These are phyloP conservation scores for Eutypella sp. DNA, from an alignment of 2,329 filamentous ascomycete species.

Conservation along the genomic window DNA sequence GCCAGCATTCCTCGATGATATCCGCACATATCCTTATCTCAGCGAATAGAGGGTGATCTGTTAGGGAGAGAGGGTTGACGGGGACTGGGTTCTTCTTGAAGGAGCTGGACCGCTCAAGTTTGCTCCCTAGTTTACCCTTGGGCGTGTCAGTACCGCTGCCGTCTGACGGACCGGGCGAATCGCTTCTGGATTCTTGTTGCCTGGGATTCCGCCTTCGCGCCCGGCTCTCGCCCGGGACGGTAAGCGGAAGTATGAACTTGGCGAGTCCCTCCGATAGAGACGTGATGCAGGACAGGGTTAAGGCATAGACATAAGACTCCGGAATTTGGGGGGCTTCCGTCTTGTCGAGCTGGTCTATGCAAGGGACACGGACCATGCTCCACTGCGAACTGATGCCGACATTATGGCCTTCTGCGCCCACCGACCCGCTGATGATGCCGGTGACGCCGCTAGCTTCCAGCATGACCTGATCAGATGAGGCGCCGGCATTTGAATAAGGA, in stretches of 20 bases:
- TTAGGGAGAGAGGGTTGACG: constrained; percentile 74
- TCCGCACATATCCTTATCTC: constrained; percentile 74
- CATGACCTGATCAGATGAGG: constrained; percentile 74
- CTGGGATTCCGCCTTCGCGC: constrained; percentile 45
- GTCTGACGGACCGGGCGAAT: constrained; percentile 36
- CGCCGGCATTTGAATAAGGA: constrained; percentile 49
- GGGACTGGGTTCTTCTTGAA: constrained; percentile 74
- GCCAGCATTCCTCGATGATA: constrained; percentile 91
- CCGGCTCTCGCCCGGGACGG: constrained; percentile 68
- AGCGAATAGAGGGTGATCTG: constrained; percentile 63
- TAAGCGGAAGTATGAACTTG: constrained; percentile 87
- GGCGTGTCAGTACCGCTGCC: constrained; percentile 29
- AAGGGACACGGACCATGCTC: constrained; percentile 82
- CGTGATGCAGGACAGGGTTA: constrained; percentile 84
- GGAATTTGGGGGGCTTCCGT: constrained; percentile 75
- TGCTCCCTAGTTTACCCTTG: constrained; percentile 38
- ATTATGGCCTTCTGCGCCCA: constrained; percentile 57
- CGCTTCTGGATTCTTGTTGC: constrained; percentile 35
- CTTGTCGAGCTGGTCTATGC: constrained; percentile 93
- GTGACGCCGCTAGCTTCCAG: constrained; percentile 83
- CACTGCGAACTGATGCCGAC: constrained; percentile 85
- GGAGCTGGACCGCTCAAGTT: constrained; percentile 57
- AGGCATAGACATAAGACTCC: constrained; percentile 88
- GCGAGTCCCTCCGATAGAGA: constrained; percentile 88
- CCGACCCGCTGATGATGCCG: constrained; percentile 75